A percentile compares a stretch with the other conserved stretches of the same genome.
Evolutionary conservation across 2,329 filamentous ascomycete species (phyloP).

Genomic region (Colletotrichum sojae): DNA sequence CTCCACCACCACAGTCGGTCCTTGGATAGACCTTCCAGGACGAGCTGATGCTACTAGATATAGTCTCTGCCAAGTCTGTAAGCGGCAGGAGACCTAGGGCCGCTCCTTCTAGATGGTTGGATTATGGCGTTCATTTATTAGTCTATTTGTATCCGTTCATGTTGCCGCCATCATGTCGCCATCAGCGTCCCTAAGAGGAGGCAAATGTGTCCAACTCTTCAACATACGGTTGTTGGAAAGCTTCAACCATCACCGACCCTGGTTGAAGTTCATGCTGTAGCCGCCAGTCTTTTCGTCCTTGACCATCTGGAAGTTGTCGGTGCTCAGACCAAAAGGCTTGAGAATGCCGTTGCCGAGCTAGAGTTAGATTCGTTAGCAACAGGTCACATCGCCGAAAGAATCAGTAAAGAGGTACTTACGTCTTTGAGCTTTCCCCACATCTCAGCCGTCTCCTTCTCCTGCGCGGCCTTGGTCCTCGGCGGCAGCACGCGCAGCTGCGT

Average conservation of each 20-base stretch:
- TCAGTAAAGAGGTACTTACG: slow-evolving; percentile 57
- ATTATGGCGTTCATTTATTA: background rate
- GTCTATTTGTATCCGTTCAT: background rate
- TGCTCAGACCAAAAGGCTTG: slow-evolving; percentile 93
- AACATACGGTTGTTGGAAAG: background rate
- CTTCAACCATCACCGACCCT: slow-evolving; percentile 45
- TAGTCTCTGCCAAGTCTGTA: too few relatives aligned
- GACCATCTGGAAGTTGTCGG: slow-evolving; percentile 93
- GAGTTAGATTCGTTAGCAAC: slow-evolving; percentile 26
- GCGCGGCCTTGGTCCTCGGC: slow-evolving; percentile 79
- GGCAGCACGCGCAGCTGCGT: slow-evolving; percentile 77
- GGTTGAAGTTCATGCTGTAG: slow-evolving; percentile 92
- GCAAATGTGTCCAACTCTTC: background rate
- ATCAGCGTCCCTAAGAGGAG: background rate
- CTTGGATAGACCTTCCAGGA: too few relatives aligned
- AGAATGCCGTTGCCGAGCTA: slow-evolving; percentile 90
- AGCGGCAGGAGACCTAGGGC: too few relatives aligned
- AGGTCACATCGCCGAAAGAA: background rate
- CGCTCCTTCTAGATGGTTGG: background rate
- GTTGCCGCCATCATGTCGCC: too few relatives aligned
- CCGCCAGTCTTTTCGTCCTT: slow-evolving; percentile 92
- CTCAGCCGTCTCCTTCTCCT: slow-evolving; percentile 90
- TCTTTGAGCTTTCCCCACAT: slow-evolving; percentile 98
- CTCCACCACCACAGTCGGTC: too few relatives aligned
- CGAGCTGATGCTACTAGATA: too few relatives aligned